Conservation (phyloP, 352 stramenopile genomes). For the Globisporangium lucens region DNA sequence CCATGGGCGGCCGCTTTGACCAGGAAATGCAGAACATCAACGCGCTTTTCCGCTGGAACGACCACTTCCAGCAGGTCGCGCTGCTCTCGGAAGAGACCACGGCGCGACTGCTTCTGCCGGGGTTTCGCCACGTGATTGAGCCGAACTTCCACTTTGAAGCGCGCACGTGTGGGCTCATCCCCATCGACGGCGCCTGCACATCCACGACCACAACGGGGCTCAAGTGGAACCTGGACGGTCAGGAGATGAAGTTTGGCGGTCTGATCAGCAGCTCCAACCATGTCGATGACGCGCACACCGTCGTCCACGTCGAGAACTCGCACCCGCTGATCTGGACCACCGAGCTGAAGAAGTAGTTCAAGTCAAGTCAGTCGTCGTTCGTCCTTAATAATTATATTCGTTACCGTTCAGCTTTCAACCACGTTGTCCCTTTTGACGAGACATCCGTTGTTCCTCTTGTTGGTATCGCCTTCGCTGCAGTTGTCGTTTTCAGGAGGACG, state of each 20-base stretch:
- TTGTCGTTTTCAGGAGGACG: slow-evolving; percentile 27
- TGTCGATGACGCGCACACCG: slow-evolving; percentile 36
- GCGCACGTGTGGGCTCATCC: slow-evolving; percentile 93
- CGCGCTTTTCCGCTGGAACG: slow-evolving; percentile 87
- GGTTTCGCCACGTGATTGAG: slow-evolving; percentile 57
- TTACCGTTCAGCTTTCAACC: background rate
- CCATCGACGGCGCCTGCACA: slow-evolving; percentile 77
- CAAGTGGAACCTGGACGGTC: slow-evolving; percentile 82
- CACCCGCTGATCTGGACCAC: slow-evolving; percentile 89
- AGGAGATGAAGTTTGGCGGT: slow-evolving; percentile 70
- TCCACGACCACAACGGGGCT: slow-evolving; percentile 86
- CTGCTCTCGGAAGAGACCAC: slow-evolving; percentile 91
- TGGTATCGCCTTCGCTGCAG: background rate
- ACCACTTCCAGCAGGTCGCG: slow-evolving; percentile 76
- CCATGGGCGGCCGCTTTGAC: slow-evolving; percentile 96
- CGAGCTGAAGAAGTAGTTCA: slow-evolving; percentile 53
- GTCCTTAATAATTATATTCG: slow-evolving; percentile 3
- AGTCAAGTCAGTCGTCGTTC: background rate
- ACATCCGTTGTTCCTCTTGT: background rate
- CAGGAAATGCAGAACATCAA: slow-evolving; percentile 97
- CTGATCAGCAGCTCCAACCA: slow-evolving; percentile 87
- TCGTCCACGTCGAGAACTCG: slow-evolving; percentile 68
- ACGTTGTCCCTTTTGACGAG: background rate
- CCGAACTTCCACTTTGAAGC: slow-evolving; percentile 90
- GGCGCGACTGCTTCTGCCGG: slow-evolving; percentile 73